Base-by-base conservation (phyloP, 305 asterid species). In the Solanum hybrid region DNA sequence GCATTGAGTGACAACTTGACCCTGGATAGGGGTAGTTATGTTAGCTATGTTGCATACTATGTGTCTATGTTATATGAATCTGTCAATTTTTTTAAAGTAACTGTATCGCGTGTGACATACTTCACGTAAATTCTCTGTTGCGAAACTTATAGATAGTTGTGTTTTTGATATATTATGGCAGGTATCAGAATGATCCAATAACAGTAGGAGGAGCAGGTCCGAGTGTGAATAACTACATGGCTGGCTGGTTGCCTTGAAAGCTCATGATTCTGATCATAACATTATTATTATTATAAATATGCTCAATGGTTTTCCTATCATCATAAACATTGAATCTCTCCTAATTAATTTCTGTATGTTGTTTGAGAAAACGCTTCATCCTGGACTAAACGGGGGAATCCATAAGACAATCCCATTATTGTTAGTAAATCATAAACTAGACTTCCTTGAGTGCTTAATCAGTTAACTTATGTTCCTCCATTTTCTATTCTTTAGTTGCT, bases 151-250 rank as follows among this genome's bases (percentile, higher is more conserved):
- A 10, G 17, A 77, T 32, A 81, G n/a, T 41, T 84, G 3, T 3
- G 8, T 57, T 45, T 10, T 45, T 5, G 2, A 10, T 29, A 10
- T 22, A 7, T 77, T 51, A 72, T 72, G 88, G 76, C 94, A 97
- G 99, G 94, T 97, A 95, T 89, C 99, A 94, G 92, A 91, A 87
- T 51, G 98, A 97, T 90, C 95, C 93, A 87, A 91, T 95, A 80
- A 89, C 95, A 61, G 94, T 90, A 45, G 96, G 90, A 89, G 94
- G 91, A 91, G 98, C 96, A 86, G 98, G 98, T 41, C 97, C 99
- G 1, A 93, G 95, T 92, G 93, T 93, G 90, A 94, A 93, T 92
- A 93, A 94, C 94, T 95, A 92, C 94, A 93, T 94, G 90, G 92
- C 93, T 5, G 95, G 95, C 13, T 95, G 96, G 95, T 90, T 93